These are phyloP conservation scores for Pyrenula massariospora DNA, from an alignment of 495 filamentous ascomycete species.

Conservation along the genomic window DNA sequence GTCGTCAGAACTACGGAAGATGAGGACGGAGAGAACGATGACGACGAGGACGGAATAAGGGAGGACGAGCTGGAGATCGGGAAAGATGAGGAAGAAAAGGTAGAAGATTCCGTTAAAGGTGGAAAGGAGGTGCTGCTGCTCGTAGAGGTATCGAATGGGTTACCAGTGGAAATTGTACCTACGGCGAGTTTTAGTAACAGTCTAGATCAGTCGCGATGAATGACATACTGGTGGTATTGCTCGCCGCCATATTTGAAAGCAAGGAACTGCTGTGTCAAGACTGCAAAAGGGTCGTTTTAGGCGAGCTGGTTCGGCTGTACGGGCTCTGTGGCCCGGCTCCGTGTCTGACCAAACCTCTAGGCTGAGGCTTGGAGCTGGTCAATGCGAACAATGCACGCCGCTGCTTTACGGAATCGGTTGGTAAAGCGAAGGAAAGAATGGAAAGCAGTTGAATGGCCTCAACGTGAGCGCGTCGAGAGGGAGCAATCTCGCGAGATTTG, in stretches of 20 bases:
- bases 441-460: too few species aligned
- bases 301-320: neutral
- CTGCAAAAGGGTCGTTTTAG: too few species aligned
- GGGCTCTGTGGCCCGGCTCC: neutral
- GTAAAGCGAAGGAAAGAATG: too few species aligned
- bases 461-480: neutral
- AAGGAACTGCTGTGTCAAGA: too few species aligned
- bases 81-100: conserved; percentile 86
- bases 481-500: neutral
- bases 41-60: conserved; percentile 72
- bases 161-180: neutral
- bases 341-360: neutral
- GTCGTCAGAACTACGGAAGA: conserved; percentile 24
- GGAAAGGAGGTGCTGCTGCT: conserved; percentile 17
- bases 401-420: too few species aligned
- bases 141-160: neutral
- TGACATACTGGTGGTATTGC: neutral
- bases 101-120: conserved; percentile 47
- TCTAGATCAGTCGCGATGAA: too few species aligned
- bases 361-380: too few species aligned
- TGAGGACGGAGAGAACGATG: conserved; percentile 54
- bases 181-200: too few species aligned
- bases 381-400: too few species aligned
- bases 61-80: conserved; percentile 62
- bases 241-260: too few species aligned